Evolutionary conservation across 495 filamentous ascomycete species (phyloP), one percentile per base, ranked within the genome.

Genomic region (Neurospora terricola): DNA sequence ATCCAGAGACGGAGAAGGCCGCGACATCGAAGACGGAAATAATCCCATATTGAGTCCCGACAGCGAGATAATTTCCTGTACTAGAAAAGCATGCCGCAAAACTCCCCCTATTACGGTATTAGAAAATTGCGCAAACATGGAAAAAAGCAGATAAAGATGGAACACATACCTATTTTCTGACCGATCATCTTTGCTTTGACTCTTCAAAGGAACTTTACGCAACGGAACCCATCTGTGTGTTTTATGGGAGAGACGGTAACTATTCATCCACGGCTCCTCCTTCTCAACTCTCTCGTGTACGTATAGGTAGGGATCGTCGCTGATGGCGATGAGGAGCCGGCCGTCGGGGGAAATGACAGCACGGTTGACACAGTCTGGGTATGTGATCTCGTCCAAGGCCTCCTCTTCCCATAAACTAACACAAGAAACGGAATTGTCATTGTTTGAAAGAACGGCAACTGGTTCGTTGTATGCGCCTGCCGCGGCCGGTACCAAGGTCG

Each of bases 331-430:
- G 6, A 98, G 87, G 21, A 96, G 81, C 48, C 84, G 86, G 0
- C 94, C 94, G 76, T 98, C 92, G 0, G 96, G 96, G 37, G 94
- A 97, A 59, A 99, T 90, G 23, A 94, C 89, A 6, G 94, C 92
- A 80, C 96, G 94, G 80, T 99, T 99, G 83, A 97, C 95, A 71
- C 88, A 90, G 75, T 91, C 90, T 45, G 91, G 89, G 73, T 94
- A 92, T 7, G 88, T 84, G 27, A 97, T 81, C 69, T 89, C 86
- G 43, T 91, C 88, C 45, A 94, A 81, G 16, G 89, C 85, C 37
- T 82, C 75, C 21, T 80, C 79, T 14, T 80, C 76, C 36, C 69
- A 59, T 9, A 98, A 84, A 40, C 90, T 91, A 78, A 94, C 93
- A 18, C 97, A 83, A 21, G 90, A 89, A 38, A 98, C 90, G 1